phyloP scores from a whole-genome alignment of 2,329 filamentous ascomycete genomes.

The Cladophialophora psammophila region DNA sequence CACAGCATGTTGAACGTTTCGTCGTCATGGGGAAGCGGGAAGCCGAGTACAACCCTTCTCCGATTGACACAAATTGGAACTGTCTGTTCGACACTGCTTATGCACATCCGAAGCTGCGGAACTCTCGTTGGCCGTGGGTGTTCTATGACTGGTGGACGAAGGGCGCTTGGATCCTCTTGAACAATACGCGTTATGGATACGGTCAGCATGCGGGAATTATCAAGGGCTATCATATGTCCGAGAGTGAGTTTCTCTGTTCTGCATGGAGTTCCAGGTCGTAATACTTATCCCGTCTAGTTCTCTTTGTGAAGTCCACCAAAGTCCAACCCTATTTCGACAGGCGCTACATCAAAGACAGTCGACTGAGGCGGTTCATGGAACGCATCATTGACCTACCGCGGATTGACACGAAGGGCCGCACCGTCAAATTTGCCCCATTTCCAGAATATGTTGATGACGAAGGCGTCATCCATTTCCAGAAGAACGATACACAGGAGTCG shows the following conservation, averaged over 20 bases:
- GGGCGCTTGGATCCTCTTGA: slow-evolving; percentile 15
- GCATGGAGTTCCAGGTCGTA: not conserved
- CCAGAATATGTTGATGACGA: slow-evolving; percentile 22
- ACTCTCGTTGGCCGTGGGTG: slow-evolving; percentile 11
- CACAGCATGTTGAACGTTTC: slow-evolving; percentile 14
- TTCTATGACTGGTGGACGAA: slow-evolving; percentile 22
- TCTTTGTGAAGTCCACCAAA: slow-evolving; percentile 25
- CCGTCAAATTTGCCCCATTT: slow-evolving; percentile 19
- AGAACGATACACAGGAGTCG: slow-evolving; percentile 18
- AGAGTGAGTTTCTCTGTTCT: slow-evolving; percentile 4
- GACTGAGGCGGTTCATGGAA: slow-evolving; percentile 8
- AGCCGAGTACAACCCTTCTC: slow-evolving; percentile 7
- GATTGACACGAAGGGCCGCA: slow-evolving; percentile 12
- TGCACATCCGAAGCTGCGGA: slow-evolving; percentile 18
- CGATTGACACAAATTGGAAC: slow-evolving; percentile 21
- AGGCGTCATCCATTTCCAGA: slow-evolving; percentile 22
- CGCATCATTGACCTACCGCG: slow-evolving; percentile 14
- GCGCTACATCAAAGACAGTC: slow-evolving; percentile 11
- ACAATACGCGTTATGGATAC: slow-evolving; percentile 20
- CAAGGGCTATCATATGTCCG: slow-evolving; percentile 19
- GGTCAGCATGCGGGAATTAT: slow-evolving; percentile 19
- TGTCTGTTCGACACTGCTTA: slow-evolving; percentile 19
- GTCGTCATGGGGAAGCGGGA: slow-evolving; percentile 16
- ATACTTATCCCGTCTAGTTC: not conserved
- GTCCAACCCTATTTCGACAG: slow-evolving; percentile 16